phyloP scores from a whole-genome alignment of 768 basidiomycete genomes.

The Lentinula aciculospora region DNA sequence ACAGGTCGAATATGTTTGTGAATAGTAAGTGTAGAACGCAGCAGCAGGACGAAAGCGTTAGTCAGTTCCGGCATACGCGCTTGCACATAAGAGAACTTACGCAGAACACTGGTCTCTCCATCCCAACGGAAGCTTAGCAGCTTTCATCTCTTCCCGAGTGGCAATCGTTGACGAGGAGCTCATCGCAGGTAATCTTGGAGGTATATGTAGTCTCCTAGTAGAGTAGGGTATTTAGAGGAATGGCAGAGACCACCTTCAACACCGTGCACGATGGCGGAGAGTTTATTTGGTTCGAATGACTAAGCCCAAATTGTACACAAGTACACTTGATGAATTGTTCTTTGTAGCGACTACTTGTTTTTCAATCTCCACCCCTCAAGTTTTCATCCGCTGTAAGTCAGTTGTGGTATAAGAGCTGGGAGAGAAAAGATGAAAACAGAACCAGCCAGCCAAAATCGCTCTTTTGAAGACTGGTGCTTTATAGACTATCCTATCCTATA shows the following conservation, averaged over 20 bases:
- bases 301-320: neutral
- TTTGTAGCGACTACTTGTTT: no score
- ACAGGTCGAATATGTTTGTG: conserved; percentile 1
- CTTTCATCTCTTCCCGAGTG: conserved; percentile 79
- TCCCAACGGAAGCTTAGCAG: conserved; percentile 64
- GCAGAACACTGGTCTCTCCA: conserved; percentile 92
- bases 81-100: conserved; percentile 42
- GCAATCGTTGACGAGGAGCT: conserved; percentile 70
- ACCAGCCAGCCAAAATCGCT: no score
- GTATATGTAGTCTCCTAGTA: neutral
- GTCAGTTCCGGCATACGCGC: no score
- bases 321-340: no score
- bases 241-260: neutral
- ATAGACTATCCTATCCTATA: no score
- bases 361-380: no score
- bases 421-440: no score
- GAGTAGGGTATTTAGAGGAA: no score
- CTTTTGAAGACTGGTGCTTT: no score
- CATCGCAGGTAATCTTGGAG: conserved; percentile 31
- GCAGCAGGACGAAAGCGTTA: conserved; percentile 5
- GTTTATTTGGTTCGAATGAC: neutral
- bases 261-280: neutral
- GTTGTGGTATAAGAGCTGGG: no score
- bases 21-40: conserved; percentile 3
- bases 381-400: no score